These are phyloP conservation scores for Curvularia hawaiiensis DNA, from an alignment of 2,329 filamentous ascomycete genomes.

Conservation along the genomic window DNA sequence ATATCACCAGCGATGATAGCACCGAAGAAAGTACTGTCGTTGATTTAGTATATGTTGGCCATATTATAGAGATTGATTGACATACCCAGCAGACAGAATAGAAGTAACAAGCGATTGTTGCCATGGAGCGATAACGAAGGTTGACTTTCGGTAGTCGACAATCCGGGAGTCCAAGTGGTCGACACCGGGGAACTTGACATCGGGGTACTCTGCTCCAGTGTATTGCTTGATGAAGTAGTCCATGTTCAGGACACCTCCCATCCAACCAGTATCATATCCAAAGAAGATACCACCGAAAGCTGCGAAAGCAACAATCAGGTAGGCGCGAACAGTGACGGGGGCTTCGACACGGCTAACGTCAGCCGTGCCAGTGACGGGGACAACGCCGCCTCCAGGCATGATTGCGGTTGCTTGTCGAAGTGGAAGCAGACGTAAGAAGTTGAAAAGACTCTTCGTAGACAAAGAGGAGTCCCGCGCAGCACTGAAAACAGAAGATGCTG, in stretches of 20 bases:
- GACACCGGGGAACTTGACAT: constrained; percentile 47
- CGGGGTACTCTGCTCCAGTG: constrained; percentile 40
- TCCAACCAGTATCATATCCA: constrained; percentile 80
- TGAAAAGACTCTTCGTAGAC: constrained; percentile 22
- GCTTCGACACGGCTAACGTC: constrained; percentile 63
- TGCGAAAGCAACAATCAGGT: constrained; percentile 55
- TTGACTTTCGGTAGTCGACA: constrained; percentile 63
- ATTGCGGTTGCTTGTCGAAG: constrained; percentile 24
- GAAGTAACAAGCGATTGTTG: constrained; percentile 69
- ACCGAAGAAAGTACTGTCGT: constrained; percentile 70
- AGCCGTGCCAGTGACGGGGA: constrained; percentile 44
- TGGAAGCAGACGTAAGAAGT: constrained; percentile 15
- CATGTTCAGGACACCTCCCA: constrained; percentile 67
- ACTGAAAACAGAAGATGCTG: constrained; percentile 29
- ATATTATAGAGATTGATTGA: neutral
- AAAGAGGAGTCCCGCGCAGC: constrained; percentile 30
- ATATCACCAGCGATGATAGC: constrained; percentile 63
- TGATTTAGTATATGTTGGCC: neutral
- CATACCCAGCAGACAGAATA: constrained; percentile 68
- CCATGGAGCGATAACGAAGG: constrained; percentile 39
- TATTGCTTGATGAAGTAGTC: constrained; percentile 47
- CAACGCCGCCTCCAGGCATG: constrained; percentile 46
- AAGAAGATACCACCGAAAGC: constrained; percentile 65
- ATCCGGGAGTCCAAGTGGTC: constrained; percentile 63
- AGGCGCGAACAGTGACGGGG: constrained; percentile 55